phyloP scores from a whole-genome alignment of 345 rosid genomes.

The Syzygium jambos region DNA sequence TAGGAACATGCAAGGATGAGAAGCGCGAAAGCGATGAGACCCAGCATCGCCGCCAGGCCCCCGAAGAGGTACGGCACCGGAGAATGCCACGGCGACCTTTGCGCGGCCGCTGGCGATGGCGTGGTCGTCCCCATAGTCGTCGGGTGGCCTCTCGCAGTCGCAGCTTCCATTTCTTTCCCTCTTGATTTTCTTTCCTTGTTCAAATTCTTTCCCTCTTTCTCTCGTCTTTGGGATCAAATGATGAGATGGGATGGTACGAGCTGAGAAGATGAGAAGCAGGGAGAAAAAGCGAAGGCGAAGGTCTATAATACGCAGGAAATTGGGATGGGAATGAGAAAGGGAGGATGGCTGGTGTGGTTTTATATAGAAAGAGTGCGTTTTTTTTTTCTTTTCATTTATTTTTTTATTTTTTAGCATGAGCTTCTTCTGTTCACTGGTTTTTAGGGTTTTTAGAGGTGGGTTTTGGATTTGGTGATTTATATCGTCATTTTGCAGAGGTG shows the following conservation, averaged over 20 bases:
- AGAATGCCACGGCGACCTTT: conserved; percentile 92
- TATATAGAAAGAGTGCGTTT: conserved; percentile 1
- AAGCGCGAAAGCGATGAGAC: conserved; percentile 89
- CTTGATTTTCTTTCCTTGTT: neutral
- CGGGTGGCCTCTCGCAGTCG: conserved; percentile 31
- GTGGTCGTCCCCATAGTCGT: conserved; percentile 14
- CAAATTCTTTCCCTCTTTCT: neutral
- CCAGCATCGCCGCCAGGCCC: conserved; percentile 93
- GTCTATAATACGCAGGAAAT: neutral
- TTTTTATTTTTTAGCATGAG: neutral
- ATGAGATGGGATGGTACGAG: neutral
- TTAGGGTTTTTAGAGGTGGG: neutral
- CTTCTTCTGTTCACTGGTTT: neutral
- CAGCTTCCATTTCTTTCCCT: conserved; percentile 3
- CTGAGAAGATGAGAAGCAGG: neutral
- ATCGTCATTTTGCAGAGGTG: conserved; percentile 2
- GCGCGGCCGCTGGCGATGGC: conserved; percentile 3
- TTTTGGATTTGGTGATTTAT: conserved; percentile 2
- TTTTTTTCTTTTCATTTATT: neutral
- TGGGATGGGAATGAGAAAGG: neutral
- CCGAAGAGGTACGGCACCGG: conserved; percentile 95
- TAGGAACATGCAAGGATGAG: conserved; percentile 90
- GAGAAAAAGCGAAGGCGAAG: neutral
- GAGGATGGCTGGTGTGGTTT: neutral
- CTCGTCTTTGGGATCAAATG: neutral